Base-by-base conservation (phyloP, 2,329 filamentous ascomycete species). In the Aschersonia sp. region DNA sequence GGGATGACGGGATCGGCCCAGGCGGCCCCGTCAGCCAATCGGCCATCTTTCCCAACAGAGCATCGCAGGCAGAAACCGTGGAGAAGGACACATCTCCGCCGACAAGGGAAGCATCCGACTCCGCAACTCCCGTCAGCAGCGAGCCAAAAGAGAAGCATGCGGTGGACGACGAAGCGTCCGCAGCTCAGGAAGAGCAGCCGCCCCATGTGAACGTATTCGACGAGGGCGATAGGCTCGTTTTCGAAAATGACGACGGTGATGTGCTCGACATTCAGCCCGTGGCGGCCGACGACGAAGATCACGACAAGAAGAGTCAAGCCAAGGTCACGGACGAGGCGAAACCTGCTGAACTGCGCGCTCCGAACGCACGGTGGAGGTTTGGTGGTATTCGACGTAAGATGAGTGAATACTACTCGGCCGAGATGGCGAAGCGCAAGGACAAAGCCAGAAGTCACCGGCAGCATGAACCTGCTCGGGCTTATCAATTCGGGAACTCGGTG, bases 11-110 rank as follows among this genome's bases (percentile, higher is more conserved):
- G n/a, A 75, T 77, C 55, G 84, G 81, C 2, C 83, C 85, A 4
- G 92, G 92, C 51, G 92, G 92, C 0, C 92, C 88, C 4, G 83
- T 97, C 55, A 85, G 78, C 51, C 81, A 94, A 58, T 95, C 90
- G 37, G 92, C 92, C 30, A 95, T 97, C 55, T 81, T 77, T 53
- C 92, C 92, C 2, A 68, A 70, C 49, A 69, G 71, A 10, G 67
- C 65, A 45, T 50, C 55, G 22, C 49, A 54, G 22, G 50, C 52
- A 7, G 54, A 56, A 5, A 47, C 52, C 29, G 53, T 56, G 5
- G 60, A 65, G 7, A 62, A 60, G 45, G 60, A 63, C 2, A 50
- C 57, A 1, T 52, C 54, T 5, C 55, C 61, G 10, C 58, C 58
- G 8, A 45, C 48, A 6, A 58, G 55, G 41, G 62, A 64, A 22